Evolutionary conservation across 768 basidiomycete genomes (phyloP), one percentile per base, ranked within the genome.

Genomic region (Jaapia argillacea): DNA sequence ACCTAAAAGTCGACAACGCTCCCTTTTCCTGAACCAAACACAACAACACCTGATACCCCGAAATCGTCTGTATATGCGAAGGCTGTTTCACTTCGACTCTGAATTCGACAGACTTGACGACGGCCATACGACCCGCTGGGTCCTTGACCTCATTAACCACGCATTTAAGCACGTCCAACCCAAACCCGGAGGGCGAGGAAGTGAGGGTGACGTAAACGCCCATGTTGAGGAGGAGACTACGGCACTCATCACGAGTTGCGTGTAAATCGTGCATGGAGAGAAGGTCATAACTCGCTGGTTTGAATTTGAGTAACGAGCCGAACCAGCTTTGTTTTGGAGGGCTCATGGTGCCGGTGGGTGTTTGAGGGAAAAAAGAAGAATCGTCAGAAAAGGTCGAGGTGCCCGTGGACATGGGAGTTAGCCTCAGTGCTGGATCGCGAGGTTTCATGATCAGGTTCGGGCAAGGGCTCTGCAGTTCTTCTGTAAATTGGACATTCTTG

Each of bases 291-390:
- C 63, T 69, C 24, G 76, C 65, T 0, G 86, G 79, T 54, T 83
- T 88, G 66, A 89, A 81, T 57, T 77, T 85, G 74, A 97, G 93
- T 33, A 96, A 73, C 53, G 81, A 85, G 36, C 79, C 79, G 48
- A 99, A 76, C 94, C 93, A 98, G 41, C 16, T 45, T 50, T 21
- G 24, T 39, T 14, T 55, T 51, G 0, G 63, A 51, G 1, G 76
- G 76, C 48, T 79, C 73, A 81, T 78, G 44, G 75, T 67, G 36
- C 77, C 73, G n/a, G 61, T 7, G 10, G 37, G 10, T 16, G 10
- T 33, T 33, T 33, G 31, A 10, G 10, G 31, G 10, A 10, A 33
- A 16, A 38, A 10, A 38, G 7, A 22, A 38, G 37, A 33, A 16
- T 33, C 28, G 16, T 33, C 28, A 33, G 28, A 33, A 16, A 33